Conservation (phyloP, 306 rosid species). For the Malus asiatica region DNA sequence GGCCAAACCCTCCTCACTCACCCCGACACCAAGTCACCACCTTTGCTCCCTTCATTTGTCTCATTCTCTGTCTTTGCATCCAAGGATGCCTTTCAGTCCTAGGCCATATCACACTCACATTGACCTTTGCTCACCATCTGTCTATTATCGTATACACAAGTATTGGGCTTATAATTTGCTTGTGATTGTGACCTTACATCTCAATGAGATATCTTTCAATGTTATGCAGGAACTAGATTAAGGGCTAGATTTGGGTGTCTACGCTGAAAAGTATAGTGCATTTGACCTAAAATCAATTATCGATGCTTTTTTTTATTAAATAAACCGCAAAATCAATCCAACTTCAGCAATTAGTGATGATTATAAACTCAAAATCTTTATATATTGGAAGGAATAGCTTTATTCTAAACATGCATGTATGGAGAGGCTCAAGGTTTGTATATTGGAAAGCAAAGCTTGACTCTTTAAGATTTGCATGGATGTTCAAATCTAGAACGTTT, state of each 20-base stretch:
- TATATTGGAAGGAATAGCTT: not conserved
- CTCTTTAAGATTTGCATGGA: not conserved
- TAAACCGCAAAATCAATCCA: no score
- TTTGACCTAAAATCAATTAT: no score
- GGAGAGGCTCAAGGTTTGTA: not conserved
- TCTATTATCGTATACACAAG: not conserved
- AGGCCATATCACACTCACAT: not conserved
- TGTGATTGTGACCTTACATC: not conserved
- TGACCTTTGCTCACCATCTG: not conserved
- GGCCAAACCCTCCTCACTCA: slow-evolving; percentile 23
- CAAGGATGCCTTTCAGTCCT: not conserved
- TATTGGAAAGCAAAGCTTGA: not conserved
- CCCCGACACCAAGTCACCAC: slow-evolving; percentile 32
- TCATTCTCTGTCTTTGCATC: slow-evolving; percentile 21
- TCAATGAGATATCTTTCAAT: not conserved
- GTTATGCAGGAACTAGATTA: not conserved
- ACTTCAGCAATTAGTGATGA: no score
- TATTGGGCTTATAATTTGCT: not conserved
- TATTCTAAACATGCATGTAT: no score
- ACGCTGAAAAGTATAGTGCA: not conserved
- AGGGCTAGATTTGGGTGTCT: not conserved
- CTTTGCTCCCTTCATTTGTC: slow-evolving; percentile 21
- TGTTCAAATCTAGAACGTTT: not conserved
- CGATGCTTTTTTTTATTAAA: no score
- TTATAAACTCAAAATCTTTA: no score